Base-by-base conservation (phyloP, 345 rosid genomes). In the Anacardium occidentale region DNA sequence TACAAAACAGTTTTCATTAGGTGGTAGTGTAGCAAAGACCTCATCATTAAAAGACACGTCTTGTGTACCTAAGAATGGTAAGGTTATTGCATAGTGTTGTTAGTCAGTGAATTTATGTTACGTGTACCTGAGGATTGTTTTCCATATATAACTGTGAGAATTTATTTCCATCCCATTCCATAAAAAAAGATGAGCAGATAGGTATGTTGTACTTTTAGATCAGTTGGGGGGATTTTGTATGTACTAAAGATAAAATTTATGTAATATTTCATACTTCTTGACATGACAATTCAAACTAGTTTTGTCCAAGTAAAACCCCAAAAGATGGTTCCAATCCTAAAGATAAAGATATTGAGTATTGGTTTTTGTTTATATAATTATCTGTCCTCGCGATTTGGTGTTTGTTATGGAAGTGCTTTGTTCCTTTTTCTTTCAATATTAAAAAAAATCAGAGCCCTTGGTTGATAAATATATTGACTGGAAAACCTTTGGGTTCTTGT, bases 11-110 rank as follows among this genome's bases (percentile, higher is more conserved):
- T 82, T 85, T 89, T 73, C 86, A 58, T 70, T 79, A 62, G 86
- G 88, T 80, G 64, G 73, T 61, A 77, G 75, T 83, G 74, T 79
- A 26, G 91, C 81, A 55, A 91, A 80, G 76, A 74, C 78, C 68
- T 81, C 88, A 54, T 83, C 80, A n/a, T 53, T 66, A 74, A 88
- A 84, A 76, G 86, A 83, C 53, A 32, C 77, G 48, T 76, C 81
- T 22, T 79, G 77, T 21, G 79, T 70, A 32, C 76, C 73, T 74
- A 85, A 81, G 72, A 90, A 89, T 8, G 91, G 97, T 90, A 82
- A 71, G 44, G 5, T 76, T 66, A 53, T 68, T 10, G 64, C 29
- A 22, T 37, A 73, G 60, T 13, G 22, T 54, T 32, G 17, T n/a
- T n/a, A n/a, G 34, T 37, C 42, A 5, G 42, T 7, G 7, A 37